phyloP scores from a whole-genome alignment of 1,284 basidiomycete genomes.

The Inonotus obliquus region DNA sequence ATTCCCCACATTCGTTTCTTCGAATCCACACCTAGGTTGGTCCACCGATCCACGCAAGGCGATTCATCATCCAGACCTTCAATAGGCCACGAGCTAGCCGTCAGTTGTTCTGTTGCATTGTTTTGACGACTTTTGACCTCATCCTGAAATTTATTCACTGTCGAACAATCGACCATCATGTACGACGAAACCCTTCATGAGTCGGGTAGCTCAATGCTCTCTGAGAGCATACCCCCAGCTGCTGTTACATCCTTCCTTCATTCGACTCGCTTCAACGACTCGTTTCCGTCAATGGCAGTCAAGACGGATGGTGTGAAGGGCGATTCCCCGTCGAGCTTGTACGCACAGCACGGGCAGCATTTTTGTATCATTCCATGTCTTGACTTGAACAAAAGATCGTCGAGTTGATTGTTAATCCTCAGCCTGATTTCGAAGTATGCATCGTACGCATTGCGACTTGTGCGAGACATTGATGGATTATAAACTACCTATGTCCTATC shows the following conservation, averaged over 20 bases:
- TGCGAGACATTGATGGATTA: not conserved
- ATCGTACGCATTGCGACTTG: constrained; percentile 21
- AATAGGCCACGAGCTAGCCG: too few relatives aligned
- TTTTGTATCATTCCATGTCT: constrained; percentile 24
- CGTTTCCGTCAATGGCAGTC: constrained; percentile 31
- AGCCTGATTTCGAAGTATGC: constrained; percentile 19
- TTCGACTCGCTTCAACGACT: constrained; percentile 28
- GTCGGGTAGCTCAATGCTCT: not conserved
- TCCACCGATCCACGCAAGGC: constrained; percentile 15
- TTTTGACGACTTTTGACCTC: not conserved
- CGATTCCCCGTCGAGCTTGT: constrained; percentile 20
- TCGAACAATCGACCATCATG: too few relatives aligned
- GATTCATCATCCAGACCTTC: constrained; percentile 10
- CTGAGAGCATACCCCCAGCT: not conserved
- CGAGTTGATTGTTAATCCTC: not conserved
- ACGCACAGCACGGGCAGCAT: constrained; percentile 26
- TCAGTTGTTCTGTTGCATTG: too few relatives aligned
- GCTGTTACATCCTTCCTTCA: not conserved
- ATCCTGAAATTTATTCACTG: not conserved
- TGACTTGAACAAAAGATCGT: constrained; percentile 8
- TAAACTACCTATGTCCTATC: not conserved
- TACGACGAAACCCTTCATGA: not conserved
- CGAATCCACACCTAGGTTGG: constrained; percentile 10
- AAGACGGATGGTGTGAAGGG: constrained; percentile 23
- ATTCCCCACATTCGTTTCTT: constrained; percentile 15